phyloP scores from a whole-genome alignment of 768 basidiomycete genomes.

The Sutorius australiensis region DNA sequence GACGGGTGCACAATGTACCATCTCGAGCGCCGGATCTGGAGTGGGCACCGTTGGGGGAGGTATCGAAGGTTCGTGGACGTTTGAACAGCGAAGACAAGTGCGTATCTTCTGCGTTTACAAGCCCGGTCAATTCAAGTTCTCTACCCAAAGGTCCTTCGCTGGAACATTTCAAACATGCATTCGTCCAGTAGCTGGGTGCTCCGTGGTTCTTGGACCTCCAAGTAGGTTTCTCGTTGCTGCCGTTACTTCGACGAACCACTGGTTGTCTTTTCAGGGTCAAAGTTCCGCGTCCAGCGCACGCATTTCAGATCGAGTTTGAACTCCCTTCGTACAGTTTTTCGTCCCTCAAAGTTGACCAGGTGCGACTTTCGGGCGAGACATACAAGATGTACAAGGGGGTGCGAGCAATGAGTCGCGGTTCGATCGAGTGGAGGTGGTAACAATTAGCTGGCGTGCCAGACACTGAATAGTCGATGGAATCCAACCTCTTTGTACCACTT shows the following conservation, averaged over 20 bases:
- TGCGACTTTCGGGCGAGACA: constrained; percentile 71
- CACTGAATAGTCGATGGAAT: not conserved
- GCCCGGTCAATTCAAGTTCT: not conserved
- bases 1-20: constrained; percentile 66
- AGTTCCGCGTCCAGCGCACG: constrained; percentile 63
- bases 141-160: constrained; percentile 59
- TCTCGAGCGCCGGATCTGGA: constrained; percentile 53
- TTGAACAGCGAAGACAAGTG: constrained; percentile 67
- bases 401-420: constrained; percentile 46
- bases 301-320: constrained; percentile 69
- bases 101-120: not conserved
- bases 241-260: not conserved
- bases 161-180: constrained; percentile 69
- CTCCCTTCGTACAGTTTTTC: constrained; percentile 72
- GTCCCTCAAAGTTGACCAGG: constrained; percentile 78
- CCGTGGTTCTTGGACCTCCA: constrained; percentile 72
- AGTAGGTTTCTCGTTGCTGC: constrained; percentile 38
- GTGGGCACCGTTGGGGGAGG: constrained; percentile 35
- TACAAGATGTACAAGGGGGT: constrained; percentile 96
- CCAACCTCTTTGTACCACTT: not conserved
- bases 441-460: not conserved
- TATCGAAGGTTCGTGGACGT: constrained; percentile 70
- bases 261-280: constrained; percentile 33
- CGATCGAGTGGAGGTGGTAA: constrained; percentile 34
- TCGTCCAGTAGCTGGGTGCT: constrained; percentile 70